Evolutionary conservation across 129 eudicot species (phyloP), one percentile per base, ranked within the genome.

Genomic region (Heracleum sosnowskyi): DNA sequence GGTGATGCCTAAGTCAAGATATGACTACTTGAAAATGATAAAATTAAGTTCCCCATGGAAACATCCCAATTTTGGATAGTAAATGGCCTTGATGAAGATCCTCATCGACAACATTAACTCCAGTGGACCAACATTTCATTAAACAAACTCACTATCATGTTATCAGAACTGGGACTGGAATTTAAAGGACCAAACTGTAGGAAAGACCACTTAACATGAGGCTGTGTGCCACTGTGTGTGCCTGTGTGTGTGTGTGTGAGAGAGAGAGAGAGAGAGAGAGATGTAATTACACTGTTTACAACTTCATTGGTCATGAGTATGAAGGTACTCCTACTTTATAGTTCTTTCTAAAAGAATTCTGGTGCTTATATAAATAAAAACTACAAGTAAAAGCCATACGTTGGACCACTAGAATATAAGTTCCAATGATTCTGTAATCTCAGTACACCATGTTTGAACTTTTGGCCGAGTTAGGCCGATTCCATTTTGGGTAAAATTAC

Each of bases 151-250:
- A 15, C 86, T 80, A 1, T 26, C 83, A 31, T 81, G 70, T 72
- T 79, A 76, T 69, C 83, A 83, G 49, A 63, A 66, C 7, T 83
- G 83, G 49, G 51, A 64, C 8, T 79, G 86, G 83, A 57, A 60
- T 60, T 57, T 9, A 60, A 60, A 60, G 68, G 34, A 8, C 29
- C 66, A 10, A 60, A 11, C 68, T 60, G 68, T 26, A n/a, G 33
- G 33, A 60, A 60, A 57, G 66, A 57, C 31, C 12, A n/a, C 29
- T 60, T 26, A 60, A 24, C 64, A 55, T 55, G 64, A 55, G 24
- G 64, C 64, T 55, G 12, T 55, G n/a, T 49, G 57, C 53, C 53
- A 46, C 53, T 46, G 18, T 46, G 57, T 26, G 26, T 51, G 26
- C 20, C 20, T 20, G 26, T 1, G 24, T 47, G 11, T 20, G 62